Evolutionary conservation across 441 rosid genomes (phyloP), one percentile per base, ranked within the genome.

Genomic region (Iberis amara): DNA sequence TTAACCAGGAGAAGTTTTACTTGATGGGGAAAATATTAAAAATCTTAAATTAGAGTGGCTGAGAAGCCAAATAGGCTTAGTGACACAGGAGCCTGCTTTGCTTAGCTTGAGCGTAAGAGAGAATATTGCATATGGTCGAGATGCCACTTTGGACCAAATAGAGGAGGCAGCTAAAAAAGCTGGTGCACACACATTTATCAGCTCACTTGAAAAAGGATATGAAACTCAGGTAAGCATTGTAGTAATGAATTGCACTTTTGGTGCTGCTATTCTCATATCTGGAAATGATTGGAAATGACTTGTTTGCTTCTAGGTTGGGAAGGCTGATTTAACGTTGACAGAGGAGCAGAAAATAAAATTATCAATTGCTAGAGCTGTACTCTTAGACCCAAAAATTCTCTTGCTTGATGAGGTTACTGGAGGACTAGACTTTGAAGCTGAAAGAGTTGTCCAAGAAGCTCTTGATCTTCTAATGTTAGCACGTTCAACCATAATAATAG

Each of bases 111-210:
- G 94, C 51, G 79, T 94, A 70, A 75, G 73, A 64, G 99, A 94
- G 57, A 94, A 94, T 64, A 94, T 94, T 64, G 94, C 94, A 18
- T 94, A 86, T 66, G 97, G 99, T 8, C 78, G 95, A 55, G 80
- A 89, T 61, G 87, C 95, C 63, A 77, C 89, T 56, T 42, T 62
- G 46, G 99, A 94, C 73, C 96, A 86, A 78, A 86, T 94, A 57
- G 96, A 82, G 75, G 99, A 94, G 65, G 99, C 99, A 70, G 99
- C 99, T 49, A 89, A 94, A 74, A 83, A 77, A 59, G 99, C 97
- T 27, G 95, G 77, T 75, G 99, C 87, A 8, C 99, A 94, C 76
- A 82, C 96, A 55, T 94, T 86, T 78, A 83, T 94, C 68, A 86
- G 95, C 70, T 89, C 94, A 24, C 95, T 94, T 50, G 96, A 75